Evolutionary conservation across 768 basidiomycete genomes (phyloP), one percentile per base, ranked within the genome.

Genomic region (Sistotremastrum niveocremeum): DNA sequence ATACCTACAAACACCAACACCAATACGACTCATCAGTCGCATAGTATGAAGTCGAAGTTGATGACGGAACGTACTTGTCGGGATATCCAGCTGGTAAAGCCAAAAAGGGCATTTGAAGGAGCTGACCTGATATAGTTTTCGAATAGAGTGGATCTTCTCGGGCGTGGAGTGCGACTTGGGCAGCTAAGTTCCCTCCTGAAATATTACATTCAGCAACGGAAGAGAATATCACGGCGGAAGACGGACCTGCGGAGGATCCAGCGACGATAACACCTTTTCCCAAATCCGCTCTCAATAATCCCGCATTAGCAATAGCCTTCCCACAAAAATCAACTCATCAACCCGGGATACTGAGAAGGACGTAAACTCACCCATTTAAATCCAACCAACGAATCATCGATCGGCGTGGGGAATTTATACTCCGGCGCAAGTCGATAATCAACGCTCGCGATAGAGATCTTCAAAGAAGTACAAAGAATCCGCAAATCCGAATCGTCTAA

Each of bases 261-360:
- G 47, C 56, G 35, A 61, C 37, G 28, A 61, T 46, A 36, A 59
- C 54, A 5, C 56, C 60, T 33, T 57, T 57, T 4, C 37, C 31
- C 31, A 53, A 42, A 37, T 47, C 49, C 1, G 44, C 54, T 3
- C 31, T 46, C 4, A 62, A 46, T 3, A 38, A 28, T 2, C 11
- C 37, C 8, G 48, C 34, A 41, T 54, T 48, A 1, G 36, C 39
- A 6, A 47, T 46, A 31, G 48, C 38, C 53, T 54, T 20, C 20
- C 20, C 20, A 20, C 20, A 20, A 20, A 20, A 20, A 20, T 20
- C 20, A 20, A 20, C 20, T 20, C 20, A 20, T 20, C 20, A 20
- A 20, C 20, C 20, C 20, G 20, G 20, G 20, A 20, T 20, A 20
- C 20, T 20, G 20, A 20, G 45, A 12, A 28, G 41, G 33, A 46